A percentile compares a stretch with the other conserved stretches of the same genome.
These are phyloP conservation scores for Diaporthe sp. DNA, from an alignment of 2,329 filamentous ascomycete genomes.

Conservation along the genomic window DNA sequence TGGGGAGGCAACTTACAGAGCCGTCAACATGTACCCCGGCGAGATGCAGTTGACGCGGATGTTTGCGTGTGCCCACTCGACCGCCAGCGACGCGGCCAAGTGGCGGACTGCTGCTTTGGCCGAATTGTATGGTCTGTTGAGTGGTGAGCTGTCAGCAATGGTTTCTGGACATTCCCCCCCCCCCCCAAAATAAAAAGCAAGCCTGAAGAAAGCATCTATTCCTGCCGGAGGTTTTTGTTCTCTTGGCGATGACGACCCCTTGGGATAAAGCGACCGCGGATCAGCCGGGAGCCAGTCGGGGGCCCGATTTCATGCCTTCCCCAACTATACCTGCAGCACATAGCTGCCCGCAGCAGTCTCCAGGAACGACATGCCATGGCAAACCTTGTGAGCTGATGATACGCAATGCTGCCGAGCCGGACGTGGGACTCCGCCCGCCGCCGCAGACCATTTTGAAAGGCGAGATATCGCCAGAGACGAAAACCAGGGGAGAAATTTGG, in stretches of 20 bases:
- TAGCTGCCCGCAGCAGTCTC: not conserved
- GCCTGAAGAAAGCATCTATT: not conserved
- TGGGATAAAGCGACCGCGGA: not conserved
- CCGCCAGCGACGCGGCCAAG: slow-evolving; percentile 85
- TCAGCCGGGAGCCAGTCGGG: slow-evolving; percentile 7
- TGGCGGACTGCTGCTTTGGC: slow-evolving; percentile 94
- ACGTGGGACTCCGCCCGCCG: not conserved
- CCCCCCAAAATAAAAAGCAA: too few relatives aligned
- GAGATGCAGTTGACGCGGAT: slow-evolving; percentile 97
- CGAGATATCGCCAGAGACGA: not conserved
- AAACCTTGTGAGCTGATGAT: not conserved
- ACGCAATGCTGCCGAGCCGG: not conserved
- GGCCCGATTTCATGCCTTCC: not conserved
- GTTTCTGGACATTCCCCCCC: not conserved
- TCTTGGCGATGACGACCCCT: not conserved
- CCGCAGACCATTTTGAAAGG: not conserved
- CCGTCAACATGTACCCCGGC: slow-evolving; percentile 96
- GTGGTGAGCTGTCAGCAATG: not conserved
- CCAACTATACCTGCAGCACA: slow-evolving; percentile 4
- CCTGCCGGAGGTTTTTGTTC: not conserved
- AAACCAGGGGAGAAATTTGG: not conserved
- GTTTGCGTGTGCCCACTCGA: slow-evolving; percentile 89
- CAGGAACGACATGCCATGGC: not conserved
- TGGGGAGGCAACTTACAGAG: slow-evolving; percentile 72
- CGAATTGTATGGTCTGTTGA: slow-evolving; percentile 81